Percentiles rank a stretch among this genome's conserved stretches.
phyloP scores from a whole-genome alignment of 495 filamentous ascomycete genomes.

The Daldinia caldariorum region DNA sequence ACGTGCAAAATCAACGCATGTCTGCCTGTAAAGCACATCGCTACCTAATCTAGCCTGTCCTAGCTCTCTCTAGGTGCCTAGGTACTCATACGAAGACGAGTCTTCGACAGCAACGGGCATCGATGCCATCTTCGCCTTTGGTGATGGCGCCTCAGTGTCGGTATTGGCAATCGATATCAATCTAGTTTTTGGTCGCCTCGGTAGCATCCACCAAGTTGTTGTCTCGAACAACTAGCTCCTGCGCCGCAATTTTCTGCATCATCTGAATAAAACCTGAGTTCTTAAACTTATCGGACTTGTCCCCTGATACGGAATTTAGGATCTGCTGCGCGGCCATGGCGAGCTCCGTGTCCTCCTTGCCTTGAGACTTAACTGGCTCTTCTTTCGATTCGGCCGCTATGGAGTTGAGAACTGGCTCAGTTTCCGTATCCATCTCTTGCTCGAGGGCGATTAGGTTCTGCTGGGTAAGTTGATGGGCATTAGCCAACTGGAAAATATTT shows the following conservation, averaged over 20 bases:
- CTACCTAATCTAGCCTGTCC: background rate
- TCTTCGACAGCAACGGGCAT: constrained; percentile 2
- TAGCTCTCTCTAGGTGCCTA: background rate
- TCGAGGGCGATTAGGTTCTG: constrained; percentile 24
- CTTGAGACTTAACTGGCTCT: constrained; percentile 21
- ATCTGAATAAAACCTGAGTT: constrained; percentile 56
- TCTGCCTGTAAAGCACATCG: background rate
- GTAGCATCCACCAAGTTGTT: constrained; percentile 50
- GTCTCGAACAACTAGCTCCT: constrained; percentile 53
- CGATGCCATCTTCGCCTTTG: background rate
- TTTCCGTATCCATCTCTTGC: background rate
- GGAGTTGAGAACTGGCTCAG: background rate
- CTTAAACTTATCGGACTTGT: constrained; percentile 55
- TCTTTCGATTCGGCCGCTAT: background rate
- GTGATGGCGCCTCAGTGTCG: background rate
- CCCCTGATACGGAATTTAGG: constrained; percentile 50
- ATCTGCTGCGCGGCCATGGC: constrained; percentile 54
- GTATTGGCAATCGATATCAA: background rate
- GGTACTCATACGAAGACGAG: background rate
- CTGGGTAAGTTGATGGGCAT: background rate
- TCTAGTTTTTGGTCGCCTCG: background rate
- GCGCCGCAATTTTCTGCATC: constrained; percentile 55
- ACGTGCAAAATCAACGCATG: background rate
- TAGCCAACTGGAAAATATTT: background rate
- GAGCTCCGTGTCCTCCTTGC: constrained; percentile 44